Percentiles rank a stretch among this genome's conserved stretches.
Conservation (phyloP, 306 rosid species). For the Carpinus viminea region DNA sequence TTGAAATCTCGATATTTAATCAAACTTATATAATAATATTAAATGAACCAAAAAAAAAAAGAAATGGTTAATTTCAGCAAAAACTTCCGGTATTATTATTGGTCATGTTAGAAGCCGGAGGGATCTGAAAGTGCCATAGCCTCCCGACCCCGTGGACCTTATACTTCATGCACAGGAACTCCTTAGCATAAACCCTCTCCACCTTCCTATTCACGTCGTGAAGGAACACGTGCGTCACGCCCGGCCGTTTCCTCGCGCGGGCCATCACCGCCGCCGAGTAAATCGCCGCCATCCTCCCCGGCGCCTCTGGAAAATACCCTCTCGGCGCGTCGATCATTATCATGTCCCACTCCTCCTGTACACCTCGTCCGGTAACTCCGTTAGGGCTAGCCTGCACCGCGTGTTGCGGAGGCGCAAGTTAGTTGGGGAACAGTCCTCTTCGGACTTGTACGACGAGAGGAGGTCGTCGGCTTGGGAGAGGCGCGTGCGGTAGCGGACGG, state of each 20-base stretch:
- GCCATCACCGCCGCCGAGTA: constrained; percentile 86
- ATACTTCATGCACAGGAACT: constrained; percentile 72
- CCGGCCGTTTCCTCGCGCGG: constrained; percentile 54
- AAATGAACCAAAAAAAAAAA: neutral
- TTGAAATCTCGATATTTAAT: too few species aligned
- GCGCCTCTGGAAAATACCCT: constrained; percentile 57
- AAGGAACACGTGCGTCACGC: constrained; percentile 77
- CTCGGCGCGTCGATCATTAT: constrained; percentile 84
- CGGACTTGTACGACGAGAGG: constrained; percentile 40
- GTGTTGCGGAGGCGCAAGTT: constrained; percentile 22
- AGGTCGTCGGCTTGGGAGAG: constrained; percentile 49
- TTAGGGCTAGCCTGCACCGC: constrained; percentile 55
- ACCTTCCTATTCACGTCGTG: constrained; percentile 77
- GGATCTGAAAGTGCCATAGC: constrained; percentile 82
- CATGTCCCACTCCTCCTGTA: constrained; percentile 80
- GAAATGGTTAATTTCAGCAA: constrained; percentile 26
- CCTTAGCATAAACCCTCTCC: constrained; percentile 60
- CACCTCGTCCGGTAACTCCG: constrained; percentile 47
- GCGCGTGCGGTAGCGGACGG: constrained; percentile 55
- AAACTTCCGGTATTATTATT: constrained; percentile 27
- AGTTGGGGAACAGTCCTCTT: constrained; percentile 37
- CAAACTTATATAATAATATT: neutral
- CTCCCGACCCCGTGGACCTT: constrained; percentile 60
- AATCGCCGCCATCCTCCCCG: constrained; percentile 83
- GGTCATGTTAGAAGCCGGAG: constrained; percentile 34